Conservation (phyloP, 176 grass and related monocot genomes). For the Aechmea fasciata region DNA sequence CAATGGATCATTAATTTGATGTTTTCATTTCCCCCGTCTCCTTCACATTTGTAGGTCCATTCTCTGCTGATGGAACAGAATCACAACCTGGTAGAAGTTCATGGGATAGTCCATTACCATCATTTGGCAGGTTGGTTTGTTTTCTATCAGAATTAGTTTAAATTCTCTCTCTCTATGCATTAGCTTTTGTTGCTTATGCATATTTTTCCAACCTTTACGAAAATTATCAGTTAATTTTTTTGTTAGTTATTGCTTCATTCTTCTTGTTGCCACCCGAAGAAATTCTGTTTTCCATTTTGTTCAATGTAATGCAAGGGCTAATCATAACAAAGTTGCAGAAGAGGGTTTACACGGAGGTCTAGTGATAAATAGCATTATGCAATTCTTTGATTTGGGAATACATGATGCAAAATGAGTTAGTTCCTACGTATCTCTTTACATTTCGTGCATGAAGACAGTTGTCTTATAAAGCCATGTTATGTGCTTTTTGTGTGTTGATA, state of each 20-base stretch:
- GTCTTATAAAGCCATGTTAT: too few relatives aligned
- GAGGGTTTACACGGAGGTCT: background rate
- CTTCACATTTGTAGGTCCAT: conserved; percentile 12
- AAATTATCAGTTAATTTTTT: too few relatives aligned
- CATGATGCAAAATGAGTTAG: too few relatives aligned
- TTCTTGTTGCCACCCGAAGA: background rate
- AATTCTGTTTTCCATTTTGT: background rate
- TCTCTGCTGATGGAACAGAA: conserved; percentile 35
- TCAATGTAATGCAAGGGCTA: background rate
- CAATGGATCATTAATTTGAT: background rate
- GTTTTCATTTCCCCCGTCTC: conserved; percentile 11
- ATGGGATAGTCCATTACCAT: conserved; percentile 62
- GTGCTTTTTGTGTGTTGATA: too few relatives aligned
- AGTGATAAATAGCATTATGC: background rate
- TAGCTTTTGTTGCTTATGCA: conserved; percentile 1
- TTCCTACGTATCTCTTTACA: too few relatives aligned
- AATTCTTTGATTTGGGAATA: too few relatives aligned
- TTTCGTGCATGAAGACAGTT: too few relatives aligned
- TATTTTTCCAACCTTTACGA: background rate
- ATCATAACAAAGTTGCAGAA: background rate
- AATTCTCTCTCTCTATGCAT: background rate
- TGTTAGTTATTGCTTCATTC: background rate
- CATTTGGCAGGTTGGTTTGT: conserved; percentile 68
- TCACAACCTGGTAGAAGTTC: conserved; percentile 45
- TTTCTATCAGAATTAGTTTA: background rate